Conservation (phyloP, 345 rosid genomes). For the Reutealis trisperma region DNA sequence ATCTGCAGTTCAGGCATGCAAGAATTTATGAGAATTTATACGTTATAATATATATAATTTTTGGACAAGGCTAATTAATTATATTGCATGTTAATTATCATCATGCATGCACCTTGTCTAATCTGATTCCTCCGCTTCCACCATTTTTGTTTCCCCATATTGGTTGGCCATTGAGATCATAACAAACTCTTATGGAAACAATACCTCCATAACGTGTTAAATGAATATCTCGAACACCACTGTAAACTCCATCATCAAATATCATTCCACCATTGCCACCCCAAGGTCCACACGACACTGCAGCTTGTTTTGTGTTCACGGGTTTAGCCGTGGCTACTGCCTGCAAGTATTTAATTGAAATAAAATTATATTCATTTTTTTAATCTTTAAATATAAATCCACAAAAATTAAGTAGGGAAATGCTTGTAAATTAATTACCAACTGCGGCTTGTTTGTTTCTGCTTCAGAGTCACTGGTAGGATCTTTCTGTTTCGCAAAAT, state of each 20-base stretch:
- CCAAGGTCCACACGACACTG: conserved; percentile 28
- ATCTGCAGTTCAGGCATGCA: conserved; percentile 9
- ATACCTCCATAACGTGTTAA: conserved; percentile 23
- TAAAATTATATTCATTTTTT: neutral
- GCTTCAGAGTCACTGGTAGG: neutral
- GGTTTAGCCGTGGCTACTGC: neutral
- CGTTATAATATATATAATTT: no score
- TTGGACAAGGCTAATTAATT: neutral
- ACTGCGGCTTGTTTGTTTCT: neutral
- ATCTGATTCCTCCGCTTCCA: conserved; percentile 24
- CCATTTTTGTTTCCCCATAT: conserved; percentile 33
- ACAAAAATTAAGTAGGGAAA: no score
- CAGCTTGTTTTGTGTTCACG: conserved; percentile 2
- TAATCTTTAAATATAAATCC: neutral
- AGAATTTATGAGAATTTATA: no score
- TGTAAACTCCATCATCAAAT: conserved; percentile 32
- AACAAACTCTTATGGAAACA: conserved; percentile 25
- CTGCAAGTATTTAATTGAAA: neutral
- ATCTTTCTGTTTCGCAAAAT: neutral
- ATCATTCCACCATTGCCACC: conserved; percentile 31
- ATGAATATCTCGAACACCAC: conserved; percentile 30
- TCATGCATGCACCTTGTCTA: conserved; percentile 23
- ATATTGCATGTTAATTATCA: no score
- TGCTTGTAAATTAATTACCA: neutral
- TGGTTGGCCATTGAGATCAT: conserved; percentile 31